phyloP scores from a whole-genome alignment of 2,329 filamentous ascomycete genomes.

The Ascocoryne sarcoides region DNA sequence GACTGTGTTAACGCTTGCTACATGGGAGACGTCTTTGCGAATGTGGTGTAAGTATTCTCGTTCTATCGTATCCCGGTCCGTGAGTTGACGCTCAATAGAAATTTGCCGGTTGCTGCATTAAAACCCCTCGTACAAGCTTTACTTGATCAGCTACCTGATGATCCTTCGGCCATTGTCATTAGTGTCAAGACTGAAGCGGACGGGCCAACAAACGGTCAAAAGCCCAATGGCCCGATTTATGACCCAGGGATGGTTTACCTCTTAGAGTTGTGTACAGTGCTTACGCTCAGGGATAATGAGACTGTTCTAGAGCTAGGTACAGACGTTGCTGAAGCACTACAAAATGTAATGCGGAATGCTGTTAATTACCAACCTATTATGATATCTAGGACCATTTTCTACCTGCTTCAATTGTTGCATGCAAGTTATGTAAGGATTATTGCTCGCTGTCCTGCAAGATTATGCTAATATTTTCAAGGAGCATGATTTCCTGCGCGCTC shows the following conservation, averaged over 20 bases:
- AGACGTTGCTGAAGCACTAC: constrained; percentile 69
- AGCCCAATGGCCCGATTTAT: constrained; percentile 56
- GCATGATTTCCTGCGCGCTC: constrained; percentile 83
- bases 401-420: constrained; percentile 72
- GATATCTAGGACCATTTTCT: constrained; percentile 76
- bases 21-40: constrained; percentile 72
- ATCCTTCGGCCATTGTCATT: constrained; percentile 72
- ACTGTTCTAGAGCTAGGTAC: constrained; percentile 69
- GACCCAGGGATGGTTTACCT: constrained; percentile 83
- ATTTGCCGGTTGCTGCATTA: constrained; percentile 51
- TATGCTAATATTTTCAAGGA: constrained; percentile 44
- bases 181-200: constrained; percentile 72
- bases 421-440: constrained; percentile 66
- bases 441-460: too few species aligned
- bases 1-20: constrained; percentile 90
- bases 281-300: constrained; percentile 67
- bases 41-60: constrained; percentile 57
- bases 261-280: constrained; percentile 79
- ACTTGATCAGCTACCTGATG: constrained; percentile 78
- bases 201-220: constrained; percentile 52
- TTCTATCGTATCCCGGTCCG: too few species aligned
- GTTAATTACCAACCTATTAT: constrained; percentile 73
- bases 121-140: constrained; percentile 62
- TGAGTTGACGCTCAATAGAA: too few species aligned
- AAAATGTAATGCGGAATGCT: constrained; percentile 72